phyloP scores from a whole-genome alignment of 2,329 filamentous ascomycete genomes.

The Clarireedia sp. region DNA sequence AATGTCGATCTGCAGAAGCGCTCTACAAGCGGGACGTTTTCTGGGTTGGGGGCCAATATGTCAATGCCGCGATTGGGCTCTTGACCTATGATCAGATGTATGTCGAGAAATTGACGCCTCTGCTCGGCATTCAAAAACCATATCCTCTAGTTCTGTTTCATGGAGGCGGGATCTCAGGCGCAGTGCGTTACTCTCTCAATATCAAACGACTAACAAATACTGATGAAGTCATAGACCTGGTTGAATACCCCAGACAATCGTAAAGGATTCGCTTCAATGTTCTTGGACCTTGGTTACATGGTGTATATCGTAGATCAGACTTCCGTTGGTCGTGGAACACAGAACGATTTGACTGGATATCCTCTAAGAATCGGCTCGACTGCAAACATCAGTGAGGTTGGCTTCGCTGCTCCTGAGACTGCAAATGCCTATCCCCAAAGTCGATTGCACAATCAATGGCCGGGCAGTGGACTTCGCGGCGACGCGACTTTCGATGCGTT shows the following conservation, averaged over 20 bases:
- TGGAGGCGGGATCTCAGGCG: slow-evolving; percentile 13
- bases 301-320: slow-evolving; percentile 33
- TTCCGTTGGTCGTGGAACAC: slow-evolving; percentile 13
- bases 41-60: slow-evolving; percentile 18
- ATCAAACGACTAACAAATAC: background rate
- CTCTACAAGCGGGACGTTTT: slow-evolving; percentile 16
- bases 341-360: slow-evolving; percentile 19
- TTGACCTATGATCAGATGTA: slow-evolving; percentile 39
- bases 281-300: slow-evolving; percentile 36
- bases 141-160: slow-evolving; percentile 16
- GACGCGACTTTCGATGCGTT: slow-evolving; percentile 29
- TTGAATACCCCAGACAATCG: slow-evolving; percentile 39
- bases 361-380: slow-evolving; percentile 18
- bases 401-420: slow-evolving; percentile 3
- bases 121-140: slow-evolving; percentile 6
- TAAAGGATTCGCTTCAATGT: slow-evolving; percentile 39
- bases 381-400: slow-evolving; percentile 11
- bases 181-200: slow-evolving; percentile 5
- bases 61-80: slow-evolving; percentile 10
- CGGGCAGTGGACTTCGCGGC: slow-evolving; percentile 29
- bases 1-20: slow-evolving; percentile 17
- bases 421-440: slow-evolving; percentile 10
- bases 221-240: slow-evolving; percentile 28
- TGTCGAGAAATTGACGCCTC: slow-evolving; percentile 39
- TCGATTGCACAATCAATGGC: slow-evolving; percentile 33